Evolutionary conservation across 805 yeast genomes (phyloP).

Genomic region (Wickerhamiella vanderwaltii): DNA sequence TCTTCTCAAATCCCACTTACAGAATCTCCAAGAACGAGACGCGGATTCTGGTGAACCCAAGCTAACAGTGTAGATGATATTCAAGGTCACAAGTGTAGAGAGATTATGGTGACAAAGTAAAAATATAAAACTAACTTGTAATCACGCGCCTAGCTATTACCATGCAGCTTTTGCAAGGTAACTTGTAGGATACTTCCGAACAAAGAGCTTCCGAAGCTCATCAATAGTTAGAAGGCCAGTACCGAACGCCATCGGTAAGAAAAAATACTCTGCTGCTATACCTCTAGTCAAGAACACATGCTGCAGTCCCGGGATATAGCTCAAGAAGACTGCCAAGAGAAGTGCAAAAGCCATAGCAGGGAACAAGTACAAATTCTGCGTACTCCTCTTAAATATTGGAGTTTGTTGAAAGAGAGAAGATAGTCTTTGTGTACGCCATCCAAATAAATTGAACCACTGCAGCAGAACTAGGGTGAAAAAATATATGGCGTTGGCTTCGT

Average conservation of each 20-base stretch:
- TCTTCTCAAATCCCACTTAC: too few relatives aligned
- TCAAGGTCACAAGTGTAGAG: too few relatives aligned
- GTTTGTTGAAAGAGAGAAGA: conserved; percentile 32
- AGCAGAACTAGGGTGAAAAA: conserved; percentile 37
- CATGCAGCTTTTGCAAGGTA: conserved; percentile 33
- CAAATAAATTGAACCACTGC: conserved; percentile 36
- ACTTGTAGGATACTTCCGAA: conserved; percentile 31
- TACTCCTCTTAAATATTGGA: conserved; percentile 29
- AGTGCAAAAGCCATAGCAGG: conserved; percentile 30
- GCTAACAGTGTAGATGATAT: too few relatives aligned
- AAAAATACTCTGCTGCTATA: conserved; percentile 37
- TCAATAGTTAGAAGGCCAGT: conserved; percentile 31
- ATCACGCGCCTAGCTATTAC: too few relatives aligned
- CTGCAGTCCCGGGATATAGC: conserved; percentile 34
- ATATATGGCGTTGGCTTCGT: conserved; percentile 34
- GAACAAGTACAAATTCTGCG: conserved; percentile 22
- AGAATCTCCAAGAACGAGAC: too few relatives aligned
- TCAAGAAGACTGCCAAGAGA: conserved; percentile 32
- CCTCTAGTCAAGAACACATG: conserved; percentile 28
- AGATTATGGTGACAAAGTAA: too few relatives aligned
- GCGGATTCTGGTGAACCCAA: too few relatives aligned
- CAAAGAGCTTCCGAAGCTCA: conserved; percentile 32
- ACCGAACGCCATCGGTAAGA: conserved; percentile 38
- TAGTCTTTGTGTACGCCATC: conserved; percentile 34
- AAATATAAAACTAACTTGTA: background rate